Evolutionary conservation across 768 basidiomycete species (phyloP).

Genomic region (Steccherinum ochraceum): DNA sequence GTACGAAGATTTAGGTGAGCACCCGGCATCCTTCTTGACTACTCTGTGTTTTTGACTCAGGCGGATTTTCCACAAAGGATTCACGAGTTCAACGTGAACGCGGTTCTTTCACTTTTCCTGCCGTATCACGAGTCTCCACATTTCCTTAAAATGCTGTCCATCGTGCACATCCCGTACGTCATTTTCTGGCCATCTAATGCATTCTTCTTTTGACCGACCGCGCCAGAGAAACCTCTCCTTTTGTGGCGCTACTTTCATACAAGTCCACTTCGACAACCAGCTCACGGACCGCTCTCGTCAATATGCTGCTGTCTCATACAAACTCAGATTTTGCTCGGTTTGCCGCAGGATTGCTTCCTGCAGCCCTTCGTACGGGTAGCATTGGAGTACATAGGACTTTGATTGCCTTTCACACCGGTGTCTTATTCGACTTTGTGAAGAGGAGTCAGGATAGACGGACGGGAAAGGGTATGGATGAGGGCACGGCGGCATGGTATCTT

Average conservation of each 20-base stretch:
- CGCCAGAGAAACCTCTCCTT: constrained; percentile 50
- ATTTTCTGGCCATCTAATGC: neutral
- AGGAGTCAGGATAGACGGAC: constrained; percentile 22
- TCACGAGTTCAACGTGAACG: constrained; percentile 86
- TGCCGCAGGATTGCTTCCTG: constrained; percentile 57
- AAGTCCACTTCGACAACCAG: constrained; percentile 73
- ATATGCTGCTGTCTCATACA: constrained; percentile 55
- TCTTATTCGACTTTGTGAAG: constrained; percentile 71
- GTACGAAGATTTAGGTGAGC: constrained; percentile 85
- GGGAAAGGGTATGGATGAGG: constrained; percentile 54
- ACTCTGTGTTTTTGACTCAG: neutral
- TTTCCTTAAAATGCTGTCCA: constrained; percentile 88
- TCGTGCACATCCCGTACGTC: constrained; percentile 69
- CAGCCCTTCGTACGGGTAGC: constrained; percentile 33
- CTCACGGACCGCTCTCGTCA: constrained; percentile 66
- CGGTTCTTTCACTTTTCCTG: constrained; percentile 73
- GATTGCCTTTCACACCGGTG: constrained; percentile 76
- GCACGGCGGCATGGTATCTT: constrained; percentile 55
- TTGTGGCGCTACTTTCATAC: constrained; percentile 67
- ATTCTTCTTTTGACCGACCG: constrained; percentile 5
- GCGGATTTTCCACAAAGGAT: no score
- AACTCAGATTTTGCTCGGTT: constrained; percentile 70
- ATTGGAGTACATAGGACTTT: constrained; percentile 51
- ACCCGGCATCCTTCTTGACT: neutral
- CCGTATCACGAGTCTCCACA: constrained; percentile 95